phyloP scores from a whole-genome alignment of 495 filamentous ascomycete genomes.

The Rhizodiscina lignyota region DNA sequence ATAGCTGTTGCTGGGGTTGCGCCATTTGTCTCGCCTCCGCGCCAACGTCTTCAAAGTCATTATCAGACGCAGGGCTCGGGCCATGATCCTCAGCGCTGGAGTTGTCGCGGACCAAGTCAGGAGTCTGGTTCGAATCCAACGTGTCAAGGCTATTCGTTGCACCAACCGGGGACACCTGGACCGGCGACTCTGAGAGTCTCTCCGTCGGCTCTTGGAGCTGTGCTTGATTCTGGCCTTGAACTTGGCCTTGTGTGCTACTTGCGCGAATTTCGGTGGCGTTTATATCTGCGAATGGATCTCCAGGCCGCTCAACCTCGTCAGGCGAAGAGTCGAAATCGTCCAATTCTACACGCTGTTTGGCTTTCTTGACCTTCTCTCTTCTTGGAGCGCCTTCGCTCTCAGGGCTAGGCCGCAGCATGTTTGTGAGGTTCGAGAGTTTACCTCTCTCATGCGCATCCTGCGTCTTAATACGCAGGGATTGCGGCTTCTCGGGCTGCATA shows the following conservation, averaged over 20 bases:
- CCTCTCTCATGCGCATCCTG: neutral
- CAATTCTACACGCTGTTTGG: conserved; percentile 27
- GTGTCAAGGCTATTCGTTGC: conserved; percentile 9
- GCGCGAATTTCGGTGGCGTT: neutral
- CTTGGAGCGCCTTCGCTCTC: neutral
- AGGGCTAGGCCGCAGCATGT: too few relatives aligned
- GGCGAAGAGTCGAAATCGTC: conserved; percentile 30
- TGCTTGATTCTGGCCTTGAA: conserved; percentile 6
- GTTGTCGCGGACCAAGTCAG: conserved; percentile 7
- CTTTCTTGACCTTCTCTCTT: conserved; percentile 19
- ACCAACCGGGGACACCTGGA: conserved; percentile 40
- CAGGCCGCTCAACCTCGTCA: conserved; percentile 13
- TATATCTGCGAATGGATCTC: conserved; percentile 20
- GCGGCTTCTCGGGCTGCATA: neutral
- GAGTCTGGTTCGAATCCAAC: conserved; percentile 11
- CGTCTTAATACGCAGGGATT: neutral
- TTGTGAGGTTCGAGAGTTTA: neutral
- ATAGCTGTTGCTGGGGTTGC: neutral
- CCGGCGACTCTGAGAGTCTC: conserved; percentile 59
- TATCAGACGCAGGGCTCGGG: neutral
- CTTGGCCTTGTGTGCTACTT: conserved; percentile 12
- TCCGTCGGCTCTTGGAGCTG: conserved; percentile 16
- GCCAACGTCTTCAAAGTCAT: neutral
- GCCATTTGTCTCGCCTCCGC: neutral
- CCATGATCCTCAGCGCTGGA: conserved; percentile 6